A percentile compares a stretch with the other conserved stretches of the same genome.
Conservation (phyloP, 768 basidiomycete genomes). For the Lactarius psammicola region DNA sequence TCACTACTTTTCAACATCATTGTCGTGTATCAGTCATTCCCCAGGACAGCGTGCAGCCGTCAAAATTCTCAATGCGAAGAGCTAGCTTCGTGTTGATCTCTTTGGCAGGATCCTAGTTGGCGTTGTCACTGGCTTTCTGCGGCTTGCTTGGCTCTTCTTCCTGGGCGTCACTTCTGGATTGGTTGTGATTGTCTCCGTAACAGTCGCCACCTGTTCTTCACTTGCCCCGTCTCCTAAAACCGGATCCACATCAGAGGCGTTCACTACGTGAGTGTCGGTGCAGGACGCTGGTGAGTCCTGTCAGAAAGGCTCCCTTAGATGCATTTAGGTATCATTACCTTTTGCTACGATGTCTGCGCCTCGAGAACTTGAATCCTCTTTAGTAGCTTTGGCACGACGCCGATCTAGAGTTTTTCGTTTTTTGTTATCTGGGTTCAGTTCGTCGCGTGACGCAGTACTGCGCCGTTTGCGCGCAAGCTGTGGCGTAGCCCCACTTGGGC, state of each 20-base stretch:
- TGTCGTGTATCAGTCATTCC: neutral
- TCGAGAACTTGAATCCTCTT: neutral
- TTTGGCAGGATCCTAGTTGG: conserved; percentile 22
- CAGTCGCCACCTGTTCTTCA: neutral
- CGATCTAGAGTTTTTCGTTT: conserved; percentile 5
- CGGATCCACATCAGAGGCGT: neutral
- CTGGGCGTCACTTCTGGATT: neutral
- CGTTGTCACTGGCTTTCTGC: neutral
- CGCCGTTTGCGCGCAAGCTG: conserved; percentile 6
- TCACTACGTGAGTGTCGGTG: neutral
- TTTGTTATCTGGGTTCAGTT: neutral
- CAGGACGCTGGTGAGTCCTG: neutral
- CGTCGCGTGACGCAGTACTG: neutral
- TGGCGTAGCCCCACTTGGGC: neutral
- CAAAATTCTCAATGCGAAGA: neutral
- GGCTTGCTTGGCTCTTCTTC: conserved; percentile 2
- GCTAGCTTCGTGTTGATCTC: conserved; percentile 20
- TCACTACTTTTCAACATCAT: neutral
- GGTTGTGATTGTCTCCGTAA: neutral
- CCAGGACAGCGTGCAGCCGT: neutral
- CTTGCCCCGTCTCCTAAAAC: neutral
- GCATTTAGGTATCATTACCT: neutral
- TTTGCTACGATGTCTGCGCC: neutral
- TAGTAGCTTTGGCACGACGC: neutral
- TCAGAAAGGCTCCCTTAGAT: neutral